These are phyloP conservation scores for Aspergillus hancockii DNA, from an alignment of 495 filamentous ascomycete species.

Conservation along the genomic window DNA sequence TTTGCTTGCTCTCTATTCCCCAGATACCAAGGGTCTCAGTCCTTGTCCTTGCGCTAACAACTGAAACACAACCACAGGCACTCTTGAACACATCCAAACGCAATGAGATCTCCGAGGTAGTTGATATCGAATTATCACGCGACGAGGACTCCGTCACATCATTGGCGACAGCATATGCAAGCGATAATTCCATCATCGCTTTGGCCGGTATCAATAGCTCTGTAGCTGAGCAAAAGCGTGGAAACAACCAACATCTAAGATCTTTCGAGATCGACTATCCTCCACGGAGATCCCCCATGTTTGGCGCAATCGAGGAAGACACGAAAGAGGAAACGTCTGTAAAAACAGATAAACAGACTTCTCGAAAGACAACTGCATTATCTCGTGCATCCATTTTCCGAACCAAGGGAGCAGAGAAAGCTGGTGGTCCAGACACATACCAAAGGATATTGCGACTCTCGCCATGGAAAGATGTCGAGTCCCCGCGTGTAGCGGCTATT, in stretches of 20 bases:
- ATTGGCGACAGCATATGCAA: conserved; percentile 63
- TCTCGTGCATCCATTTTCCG: conserved; percentile 66
- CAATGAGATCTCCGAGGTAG: conserved; percentile 61
- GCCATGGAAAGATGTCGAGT: conserved; percentile 50
- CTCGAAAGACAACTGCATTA: conserved; percentile 52
- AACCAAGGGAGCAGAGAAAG: conserved; percentile 39
- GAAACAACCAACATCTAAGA: conserved; percentile 85
- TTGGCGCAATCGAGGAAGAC: conserved; percentile 19
- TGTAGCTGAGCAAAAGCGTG: conserved; percentile 63
- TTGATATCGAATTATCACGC: conserved; percentile 76
- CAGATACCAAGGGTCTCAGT: neutral
- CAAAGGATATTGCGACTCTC: conserved; percentile 77
- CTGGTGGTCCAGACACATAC: conserved; percentile 63
- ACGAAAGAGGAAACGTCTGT: conserved; percentile 27
- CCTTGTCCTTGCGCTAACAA: conserved; percentile 1
- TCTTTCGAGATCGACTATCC: conserved; percentile 67
- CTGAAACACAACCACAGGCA: conserved; percentile 44
- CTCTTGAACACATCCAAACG: conserved; percentile 66
- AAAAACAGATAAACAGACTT: conserved; percentile 22
- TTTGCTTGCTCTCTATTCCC: neutral
- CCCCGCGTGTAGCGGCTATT: conserved; percentile 66
- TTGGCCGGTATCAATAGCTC: conserved; percentile 88
- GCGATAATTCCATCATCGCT: conserved; percentile 58
- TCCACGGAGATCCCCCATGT: conserved; percentile 14
- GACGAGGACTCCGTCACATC: conserved; percentile 92